phyloP scores from a whole-genome alignment of 768 basidiomycete species.

The Macrocybe gigantea region DNA sequence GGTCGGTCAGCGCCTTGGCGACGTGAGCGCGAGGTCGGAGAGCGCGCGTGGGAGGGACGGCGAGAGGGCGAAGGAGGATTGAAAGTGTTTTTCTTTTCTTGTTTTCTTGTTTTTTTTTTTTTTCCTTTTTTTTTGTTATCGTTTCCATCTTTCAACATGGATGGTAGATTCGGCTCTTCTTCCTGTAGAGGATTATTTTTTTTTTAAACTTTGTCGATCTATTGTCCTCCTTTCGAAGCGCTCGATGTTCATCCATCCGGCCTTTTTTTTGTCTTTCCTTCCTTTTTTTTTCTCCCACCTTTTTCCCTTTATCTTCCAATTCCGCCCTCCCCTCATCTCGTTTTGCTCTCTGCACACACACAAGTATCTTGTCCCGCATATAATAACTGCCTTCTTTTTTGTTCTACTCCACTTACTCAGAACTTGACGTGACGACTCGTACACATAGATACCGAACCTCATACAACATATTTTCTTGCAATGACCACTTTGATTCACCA shows the following conservation, averaged over 20 bases:
- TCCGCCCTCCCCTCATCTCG: no score
- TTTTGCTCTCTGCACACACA: neutral
- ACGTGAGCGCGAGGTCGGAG: slow-evolving; percentile 28
- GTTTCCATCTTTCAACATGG: slow-evolving; percentile 18
- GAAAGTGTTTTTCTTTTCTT: neutral
- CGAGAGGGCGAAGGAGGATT: slow-evolving; percentile 13
- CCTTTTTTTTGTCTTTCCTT: no score
- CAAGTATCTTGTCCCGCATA: neutral
- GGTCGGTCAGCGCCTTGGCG: slow-evolving; percentile 80
- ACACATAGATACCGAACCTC: no score
- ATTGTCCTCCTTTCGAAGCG: neutral
- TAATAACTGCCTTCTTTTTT: neutral
- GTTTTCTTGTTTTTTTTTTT: neutral
- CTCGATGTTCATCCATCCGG: slow-evolving; percentile 16
- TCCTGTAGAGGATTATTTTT: no score
- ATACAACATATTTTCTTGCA: no score
- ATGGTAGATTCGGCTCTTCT: neutral
- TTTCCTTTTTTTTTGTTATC: neutral
- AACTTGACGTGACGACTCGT: neutral
- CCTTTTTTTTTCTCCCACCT: no score
- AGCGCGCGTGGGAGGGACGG: no score
- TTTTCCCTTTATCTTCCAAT: no score
- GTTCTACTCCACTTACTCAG: neutral
- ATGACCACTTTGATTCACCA: no score
- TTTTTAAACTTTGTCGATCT: slow-evolving; percentile 1